These are phyloP conservation scores for Microbotryum lychnidis-dioicae DNA, from an alignment of 1,284 basidiomycete species.

Conservation along the genomic window DNA sequence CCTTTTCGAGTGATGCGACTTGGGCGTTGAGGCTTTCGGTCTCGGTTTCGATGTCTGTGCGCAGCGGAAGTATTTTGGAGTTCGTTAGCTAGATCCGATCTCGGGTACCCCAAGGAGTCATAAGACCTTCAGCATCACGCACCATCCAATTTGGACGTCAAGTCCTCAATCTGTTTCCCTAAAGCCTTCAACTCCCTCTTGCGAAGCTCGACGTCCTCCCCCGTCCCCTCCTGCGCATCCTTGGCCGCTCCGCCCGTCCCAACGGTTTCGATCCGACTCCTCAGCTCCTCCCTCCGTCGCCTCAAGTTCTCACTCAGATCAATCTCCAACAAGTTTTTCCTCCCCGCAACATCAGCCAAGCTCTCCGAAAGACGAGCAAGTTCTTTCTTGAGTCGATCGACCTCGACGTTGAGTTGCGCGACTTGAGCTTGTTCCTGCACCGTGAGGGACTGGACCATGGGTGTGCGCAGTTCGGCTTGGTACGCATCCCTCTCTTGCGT, in stretches of 20 bases:
- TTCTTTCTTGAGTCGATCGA: conserved; percentile 63
- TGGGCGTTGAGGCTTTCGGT: conserved; percentile 55
- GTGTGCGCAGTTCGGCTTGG: conserved; percentile 62
- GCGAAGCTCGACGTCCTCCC: conserved; percentile 56
- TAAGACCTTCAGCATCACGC: conserved; percentile 30
- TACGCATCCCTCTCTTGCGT: conserved; percentile 55
- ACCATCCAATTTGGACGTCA: conserved; percentile 61
- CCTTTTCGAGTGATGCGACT: conserved; percentile 56
- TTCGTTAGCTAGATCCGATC: conserved; percentile 20
- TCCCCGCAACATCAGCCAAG: conserved; percentile 67
- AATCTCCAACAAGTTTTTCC: conserved; percentile 76
- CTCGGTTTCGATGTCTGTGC: conserved; percentile 43
- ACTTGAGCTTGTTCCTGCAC: conserved; percentile 63
- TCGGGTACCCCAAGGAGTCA: neutral
- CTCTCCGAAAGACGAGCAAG: conserved; percentile 60
- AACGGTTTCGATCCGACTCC: conserved; percentile 63
- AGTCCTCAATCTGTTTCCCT: conserved; percentile 55
- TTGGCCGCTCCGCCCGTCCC: conserved; percentile 51
- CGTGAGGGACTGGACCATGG: conserved; percentile 65
- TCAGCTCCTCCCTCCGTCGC: conserved; percentile 67
- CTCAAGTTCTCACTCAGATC: conserved; percentile 84
- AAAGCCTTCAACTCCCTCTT: conserved; percentile 60
- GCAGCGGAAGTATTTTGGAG: neutral
- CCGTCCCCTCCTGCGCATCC: conserved; percentile 52
- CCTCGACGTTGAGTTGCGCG: conserved; percentile 61